A percentile compares a stretch with the other conserved stretches of the same genome.
Evolutionary conservation across 1,284 basidiomycete genomes (phyloP).

Genomic region (Leucoagaricus sp.): DNA sequence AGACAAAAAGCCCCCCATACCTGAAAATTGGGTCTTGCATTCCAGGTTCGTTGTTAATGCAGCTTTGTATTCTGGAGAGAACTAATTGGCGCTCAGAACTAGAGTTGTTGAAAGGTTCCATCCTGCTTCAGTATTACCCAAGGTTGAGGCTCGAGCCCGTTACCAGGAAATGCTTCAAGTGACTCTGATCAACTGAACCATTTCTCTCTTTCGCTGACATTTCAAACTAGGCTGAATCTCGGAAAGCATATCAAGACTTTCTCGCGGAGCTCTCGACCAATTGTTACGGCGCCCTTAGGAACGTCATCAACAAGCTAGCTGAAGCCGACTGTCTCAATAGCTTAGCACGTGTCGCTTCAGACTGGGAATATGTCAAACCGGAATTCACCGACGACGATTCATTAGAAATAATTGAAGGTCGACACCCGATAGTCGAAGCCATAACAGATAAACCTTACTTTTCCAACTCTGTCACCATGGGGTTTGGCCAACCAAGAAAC

Average conservation of each 20-base stretch:
- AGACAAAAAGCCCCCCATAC: conserved; percentile 72
- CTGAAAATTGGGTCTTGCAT: conserved; percentile 79
- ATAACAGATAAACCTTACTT: conserved; percentile 80
- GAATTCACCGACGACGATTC: conserved; percentile 58
- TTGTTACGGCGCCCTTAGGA: conserved; percentile 70
- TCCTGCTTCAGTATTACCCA: conserved; percentile 69
- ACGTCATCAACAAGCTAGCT: conserved; percentile 78
- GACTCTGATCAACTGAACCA: background rate
- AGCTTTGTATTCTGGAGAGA: background rate
- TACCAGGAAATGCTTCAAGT: conserved; percentile 75
- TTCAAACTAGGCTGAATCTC: conserved; percentile 50
- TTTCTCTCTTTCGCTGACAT: background rate
- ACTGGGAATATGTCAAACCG: conserved; percentile 76
- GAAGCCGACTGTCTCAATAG: conserved; percentile 79
- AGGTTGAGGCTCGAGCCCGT: conserved; percentile 77
- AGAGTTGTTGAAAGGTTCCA: conserved; percentile 81
- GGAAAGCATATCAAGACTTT: conserved; percentile 69
- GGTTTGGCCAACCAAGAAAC: conserved; percentile 51
- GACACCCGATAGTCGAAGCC: conserved; percentile 84
- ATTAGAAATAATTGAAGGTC: conserved; percentile 70
- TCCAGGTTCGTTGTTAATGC: conserved; percentile 52
- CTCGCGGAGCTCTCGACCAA: conserved; percentile 67
- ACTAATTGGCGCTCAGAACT: conserved; percentile 51
- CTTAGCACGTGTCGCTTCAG: conserved; percentile 68
- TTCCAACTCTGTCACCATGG: conserved; percentile 67